Conservation (phyloP, 129 eudicot genomes). For the Flaveria bidentis region DNA sequence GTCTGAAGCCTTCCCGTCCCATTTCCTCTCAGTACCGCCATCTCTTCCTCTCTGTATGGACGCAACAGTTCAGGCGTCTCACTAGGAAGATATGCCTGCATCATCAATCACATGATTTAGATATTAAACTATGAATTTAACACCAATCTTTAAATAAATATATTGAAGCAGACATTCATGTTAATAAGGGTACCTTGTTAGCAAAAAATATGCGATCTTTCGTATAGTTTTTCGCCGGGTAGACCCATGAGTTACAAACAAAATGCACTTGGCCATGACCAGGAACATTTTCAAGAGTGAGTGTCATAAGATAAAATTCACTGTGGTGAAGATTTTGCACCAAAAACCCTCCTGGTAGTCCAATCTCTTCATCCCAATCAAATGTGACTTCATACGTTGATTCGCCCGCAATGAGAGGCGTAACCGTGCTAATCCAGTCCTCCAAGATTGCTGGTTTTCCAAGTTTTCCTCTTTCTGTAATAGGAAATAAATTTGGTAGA, state of each 20-base stretch:
- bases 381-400: slow-evolving; percentile 44
- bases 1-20: slow-evolving; percentile 34
- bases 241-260: slow-evolving; percentile 72
- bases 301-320: slow-evolving; percentile 64
- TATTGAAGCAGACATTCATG: not conserved
- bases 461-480: slow-evolving; percentile 41
- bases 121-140: not conserved
- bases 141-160: too few species aligned
- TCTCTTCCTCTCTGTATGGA: slow-evolving; percentile 29
- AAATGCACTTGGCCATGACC: slow-evolving; percentile 56
- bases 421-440: slow-evolving; percentile 45
- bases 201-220: slow-evolving; percentile 58
- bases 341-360: slow-evolving; percentile 62
- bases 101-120: not conserved
- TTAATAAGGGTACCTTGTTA: slow-evolving; percentile 45
- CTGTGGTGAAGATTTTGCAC: slow-evolving; percentile 49
- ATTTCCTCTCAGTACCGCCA: slow-evolving; percentile 35
- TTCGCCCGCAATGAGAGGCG: slow-evolving; percentile 41
- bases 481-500: not conserved
- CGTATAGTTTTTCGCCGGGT: slow-evolving; percentile 45
- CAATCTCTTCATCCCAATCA: slow-evolving; percentile 57
- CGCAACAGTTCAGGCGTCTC: slow-evolving; percentile 32
- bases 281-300: slow-evolving; percentile 62
- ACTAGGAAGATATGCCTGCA: slow-evolving; percentile 39
- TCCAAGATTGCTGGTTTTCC: slow-evolving; percentile 57